Conservation (phyloP, 371 early-diverging fungal species). For the Haplosporangium sp. region DNA sequence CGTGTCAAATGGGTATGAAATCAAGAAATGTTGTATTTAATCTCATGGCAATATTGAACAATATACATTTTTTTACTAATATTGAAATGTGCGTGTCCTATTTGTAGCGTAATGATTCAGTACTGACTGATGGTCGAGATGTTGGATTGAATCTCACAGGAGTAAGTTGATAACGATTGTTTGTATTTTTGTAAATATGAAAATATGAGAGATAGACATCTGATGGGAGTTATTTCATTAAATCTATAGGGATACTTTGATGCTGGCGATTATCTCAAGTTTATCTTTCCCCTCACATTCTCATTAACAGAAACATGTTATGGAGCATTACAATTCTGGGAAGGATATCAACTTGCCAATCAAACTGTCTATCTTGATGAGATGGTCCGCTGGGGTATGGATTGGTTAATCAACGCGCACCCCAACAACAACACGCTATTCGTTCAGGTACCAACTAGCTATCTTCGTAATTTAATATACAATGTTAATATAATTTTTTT, state of each 20-base stretch:
- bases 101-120: constrained; percentile 63
- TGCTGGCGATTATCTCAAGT: constrained; percentile 72
- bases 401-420: constrained; percentile 74
- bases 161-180: constrained; percentile 22
- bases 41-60: too few relatives aligned
- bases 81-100: background rate
- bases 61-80: constrained; percentile 11
- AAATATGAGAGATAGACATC: too few relatives aligned
- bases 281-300: constrained; percentile 69
- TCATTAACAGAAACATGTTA: constrained; percentile 64
- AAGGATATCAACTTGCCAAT: constrained; percentile 67
- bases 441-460: constrained; percentile 42
- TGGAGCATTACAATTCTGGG: constrained; percentile 68
- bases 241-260: constrained; percentile 36
- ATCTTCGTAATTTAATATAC: background rate
- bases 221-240: background rate
- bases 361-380: constrained; percentile 61
- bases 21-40: background rate
- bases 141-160: constrained; percentile 62
- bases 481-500: background rate
- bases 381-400: constrained; percentile 74
- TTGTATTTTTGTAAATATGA: too few relatives aligned
- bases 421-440: constrained; percentile 61
- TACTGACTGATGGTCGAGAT: constrained; percentile 63
- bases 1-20: constrained; percentile 63